phyloP scores from a whole-genome alignment of 2,329 filamentous ascomycete genomes.

The Xylariaceae sp. region DNA sequence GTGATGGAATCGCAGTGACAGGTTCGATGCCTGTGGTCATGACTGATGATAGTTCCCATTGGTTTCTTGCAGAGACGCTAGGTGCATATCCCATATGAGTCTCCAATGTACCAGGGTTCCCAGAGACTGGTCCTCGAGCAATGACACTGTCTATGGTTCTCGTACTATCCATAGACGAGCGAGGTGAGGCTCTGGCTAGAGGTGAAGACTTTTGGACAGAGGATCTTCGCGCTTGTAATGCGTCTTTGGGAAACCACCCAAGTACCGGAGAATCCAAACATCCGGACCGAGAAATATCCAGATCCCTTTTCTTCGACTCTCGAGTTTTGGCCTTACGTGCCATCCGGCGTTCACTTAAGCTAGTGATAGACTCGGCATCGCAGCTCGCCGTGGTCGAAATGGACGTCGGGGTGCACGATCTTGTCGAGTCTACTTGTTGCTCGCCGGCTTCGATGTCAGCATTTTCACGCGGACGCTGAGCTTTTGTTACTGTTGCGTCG shows the following conservation, averaged over 20 bases:
- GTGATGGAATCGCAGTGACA: background rate
- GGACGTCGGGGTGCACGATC: background rate
- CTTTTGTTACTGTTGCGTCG: too few relatives aligned
- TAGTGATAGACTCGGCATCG: too few relatives aligned
- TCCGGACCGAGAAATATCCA: conserved; percentile 15
- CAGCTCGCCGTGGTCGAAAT: too few relatives aligned
- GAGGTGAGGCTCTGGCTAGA: conserved; percentile 2
- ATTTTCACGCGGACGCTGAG: too few relatives aligned
- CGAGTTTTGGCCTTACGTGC: conserved; percentile 19
- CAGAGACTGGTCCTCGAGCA: background rate
- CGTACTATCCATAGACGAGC: conserved; percentile 3
- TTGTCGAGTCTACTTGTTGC: background rate
- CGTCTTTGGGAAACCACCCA: conserved; percentile 15
- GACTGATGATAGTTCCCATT: conserved; percentile 11
- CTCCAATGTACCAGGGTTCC: too few relatives aligned
- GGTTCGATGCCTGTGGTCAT: conserved; percentile 14
- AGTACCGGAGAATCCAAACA: conserved; percentile 17
- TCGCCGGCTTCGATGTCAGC: background rate
- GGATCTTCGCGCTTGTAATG: conserved; percentile 3
- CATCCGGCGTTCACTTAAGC: conserved; percentile 8
- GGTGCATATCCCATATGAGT: too few relatives aligned
- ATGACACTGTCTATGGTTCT: conserved; percentile 1
- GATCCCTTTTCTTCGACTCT: conserved; percentile 19
- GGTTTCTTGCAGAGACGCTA: too few relatives aligned
- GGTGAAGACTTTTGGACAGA: conserved; percentile 4